Evolutionary conservation across 805 yeast species (phyloP).

Genomic region (Huiozyma naganishii): DNA sequence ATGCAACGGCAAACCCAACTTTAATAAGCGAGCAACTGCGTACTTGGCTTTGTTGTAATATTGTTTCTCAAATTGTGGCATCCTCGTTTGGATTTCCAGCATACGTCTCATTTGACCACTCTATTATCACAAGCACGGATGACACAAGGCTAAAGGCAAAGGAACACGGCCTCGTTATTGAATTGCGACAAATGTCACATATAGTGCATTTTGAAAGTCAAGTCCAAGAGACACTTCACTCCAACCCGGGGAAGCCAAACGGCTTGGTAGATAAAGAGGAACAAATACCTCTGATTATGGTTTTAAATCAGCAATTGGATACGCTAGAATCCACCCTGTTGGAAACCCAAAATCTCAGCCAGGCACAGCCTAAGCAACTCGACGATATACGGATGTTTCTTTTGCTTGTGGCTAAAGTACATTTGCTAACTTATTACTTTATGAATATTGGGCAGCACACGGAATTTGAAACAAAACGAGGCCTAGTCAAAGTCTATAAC

Average conservation of each 20-base stretch:
- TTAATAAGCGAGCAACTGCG: constrained; percentile 62
- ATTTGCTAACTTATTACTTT: constrained; percentile 70
- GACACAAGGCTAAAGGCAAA: neutral
- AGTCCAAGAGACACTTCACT: constrained; percentile 61
- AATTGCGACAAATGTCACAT: constrained; percentile 64
- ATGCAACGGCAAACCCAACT: constrained; percentile 30
- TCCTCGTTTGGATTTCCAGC: constrained; percentile 92
- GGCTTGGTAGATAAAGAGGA: constrained; percentile 60
- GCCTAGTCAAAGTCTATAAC: constrained; percentile 67
- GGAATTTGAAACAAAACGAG: constrained; percentile 53
- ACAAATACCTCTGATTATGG: constrained; percentile 59
- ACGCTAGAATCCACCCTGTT: constrained; percentile 41
- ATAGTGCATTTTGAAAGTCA: constrained; percentile 80
- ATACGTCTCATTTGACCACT: constrained; percentile 71
- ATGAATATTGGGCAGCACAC: constrained; percentile 36
- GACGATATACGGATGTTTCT: constrained; percentile 66
- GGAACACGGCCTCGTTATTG: constrained; percentile 33
- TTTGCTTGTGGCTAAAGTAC: constrained; percentile 65
- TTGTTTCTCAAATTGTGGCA: constrained; percentile 80
- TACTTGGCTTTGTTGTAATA: constrained; percentile 91
- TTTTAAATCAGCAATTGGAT: constrained; percentile 62
- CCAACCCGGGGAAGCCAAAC: constrained; percentile 53
- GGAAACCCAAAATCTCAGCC: neutral
- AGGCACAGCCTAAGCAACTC: constrained; percentile 17
- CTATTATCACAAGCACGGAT: neutral